Conservation (phyloP, 805 yeast genomes). For the Monosporozyma solicola region DNA sequence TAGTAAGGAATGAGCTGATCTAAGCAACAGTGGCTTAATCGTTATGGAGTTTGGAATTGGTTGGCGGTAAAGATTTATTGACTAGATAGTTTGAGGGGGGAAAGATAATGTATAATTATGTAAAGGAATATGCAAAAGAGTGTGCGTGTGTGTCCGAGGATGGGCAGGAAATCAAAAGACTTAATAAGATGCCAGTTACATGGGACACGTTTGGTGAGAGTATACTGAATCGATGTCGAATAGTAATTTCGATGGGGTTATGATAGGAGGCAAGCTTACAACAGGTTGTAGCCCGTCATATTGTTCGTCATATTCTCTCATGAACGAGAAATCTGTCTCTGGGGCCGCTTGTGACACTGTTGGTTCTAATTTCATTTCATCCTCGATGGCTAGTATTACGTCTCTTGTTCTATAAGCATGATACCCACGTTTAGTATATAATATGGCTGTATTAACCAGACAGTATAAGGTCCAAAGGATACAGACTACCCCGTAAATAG, state of each 20-base stretch:
- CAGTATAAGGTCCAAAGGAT: slow-evolving; percentile 39
- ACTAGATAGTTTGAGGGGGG: not conserved
- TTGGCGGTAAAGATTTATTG: not conserved
- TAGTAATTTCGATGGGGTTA: not conserved
- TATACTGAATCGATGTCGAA: not conserved
- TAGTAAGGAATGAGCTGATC: not conserved
- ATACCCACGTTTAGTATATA: not conserved
- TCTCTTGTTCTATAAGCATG: not conserved
- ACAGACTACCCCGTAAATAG: slow-evolving; percentile 49
- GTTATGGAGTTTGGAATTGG: not conserved
- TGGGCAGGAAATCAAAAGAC: no score
- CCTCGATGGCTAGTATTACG: not conserved
- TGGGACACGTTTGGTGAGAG: not conserved
- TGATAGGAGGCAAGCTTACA: not conserved
- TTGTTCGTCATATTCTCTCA: not conserved
- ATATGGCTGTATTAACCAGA: slow-evolving; percentile 18
- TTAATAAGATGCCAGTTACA: not conserved
- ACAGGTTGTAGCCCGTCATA: not conserved
- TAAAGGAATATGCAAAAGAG: not conserved
- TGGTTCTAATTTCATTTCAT: slow-evolving; percentile 1
- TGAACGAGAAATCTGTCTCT: slow-evolving; percentile 2
- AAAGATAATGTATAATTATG: not conserved
- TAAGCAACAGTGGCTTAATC: not conserved
- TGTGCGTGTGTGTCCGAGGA: not conserved
- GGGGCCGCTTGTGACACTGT: not conserved